These are phyloP conservation scores for Cordyceps fumosorosea DNA, from an alignment of 2,329 filamentous ascomycete species.

Conservation along the genomic window DNA sequence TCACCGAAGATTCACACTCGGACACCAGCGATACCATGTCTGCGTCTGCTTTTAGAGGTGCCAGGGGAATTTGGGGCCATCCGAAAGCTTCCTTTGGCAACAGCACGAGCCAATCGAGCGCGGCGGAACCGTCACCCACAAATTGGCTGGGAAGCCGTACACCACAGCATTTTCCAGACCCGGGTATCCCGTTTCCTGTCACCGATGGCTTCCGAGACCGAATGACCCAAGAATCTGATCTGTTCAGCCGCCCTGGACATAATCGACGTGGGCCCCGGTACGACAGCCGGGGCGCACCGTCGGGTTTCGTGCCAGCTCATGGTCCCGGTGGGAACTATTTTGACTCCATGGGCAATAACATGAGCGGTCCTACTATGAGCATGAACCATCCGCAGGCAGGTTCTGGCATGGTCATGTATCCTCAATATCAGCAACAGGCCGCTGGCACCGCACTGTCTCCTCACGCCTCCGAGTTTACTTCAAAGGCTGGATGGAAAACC, in stretches of 20 bases:
- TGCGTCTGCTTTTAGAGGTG: constrained; percentile 43
- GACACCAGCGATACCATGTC: constrained; percentile 51
- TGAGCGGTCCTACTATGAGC: constrained; percentile 27
- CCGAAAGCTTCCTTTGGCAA: constrained; percentile 36
- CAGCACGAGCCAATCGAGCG: constrained; percentile 28
- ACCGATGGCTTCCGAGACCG: constrained; percentile 42
- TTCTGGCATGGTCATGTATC: constrained; percentile 38
- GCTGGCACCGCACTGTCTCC: constrained; percentile 63
- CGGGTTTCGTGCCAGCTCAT: constrained; percentile 28
- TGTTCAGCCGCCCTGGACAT: constrained; percentile 35
- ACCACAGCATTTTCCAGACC: constrained; percentile 36
- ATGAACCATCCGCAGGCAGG: constrained; percentile 29
- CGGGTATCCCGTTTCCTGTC: constrained; percentile 26
- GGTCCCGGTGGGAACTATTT: constrained; percentile 28
- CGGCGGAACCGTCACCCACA: constrained; percentile 28
- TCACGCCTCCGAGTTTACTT: constrained; percentile 68
- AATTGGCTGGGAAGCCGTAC: constrained; percentile 41
- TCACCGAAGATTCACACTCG: constrained; percentile 48
- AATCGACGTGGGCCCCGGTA: constrained; percentile 41
- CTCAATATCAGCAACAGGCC: constrained; percentile 48
- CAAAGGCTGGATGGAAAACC: constrained; percentile 47
- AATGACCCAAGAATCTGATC: constrained; percentile 42
- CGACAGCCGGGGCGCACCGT: constrained; percentile 36
- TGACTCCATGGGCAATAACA: constrained; percentile 30
- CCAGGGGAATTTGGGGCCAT: constrained; percentile 50